Evolutionary conservation across 2,329 filamentous ascomycete species (phyloP), one percentile per base, ranked within the genome.

Genomic region (Hortaea sp.): DNA sequence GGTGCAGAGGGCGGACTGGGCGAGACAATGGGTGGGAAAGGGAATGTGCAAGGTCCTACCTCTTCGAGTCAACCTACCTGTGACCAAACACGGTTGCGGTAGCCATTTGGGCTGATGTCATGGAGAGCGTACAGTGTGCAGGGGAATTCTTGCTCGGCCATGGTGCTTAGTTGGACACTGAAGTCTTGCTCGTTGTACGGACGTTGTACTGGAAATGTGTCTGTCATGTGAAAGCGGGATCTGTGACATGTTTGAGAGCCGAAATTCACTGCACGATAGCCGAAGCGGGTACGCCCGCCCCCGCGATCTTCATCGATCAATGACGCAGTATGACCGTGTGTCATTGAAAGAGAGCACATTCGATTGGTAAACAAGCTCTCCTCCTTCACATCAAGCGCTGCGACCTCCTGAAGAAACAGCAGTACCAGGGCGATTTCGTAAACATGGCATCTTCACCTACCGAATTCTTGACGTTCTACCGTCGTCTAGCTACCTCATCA

Each of bases 11-110:
- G 90, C 88, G 41, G 84, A 80, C 41, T 74, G 75, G 44, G 90
- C 88, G 41, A 95, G 80, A 51, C 86, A 83, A 32, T 81, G 65
- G 37, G 82, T 85, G 13, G 89, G 89, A 62, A 97, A 84, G 39
- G 92, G 90, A 49, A 92, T 75, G 57, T 81, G 74, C 52, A 95
- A 77, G 49, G 76, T 79, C 59, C 86, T 89, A 41, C 40, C 37
- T 9, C n/a, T 42, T 35, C 29, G 1, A 20, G 13, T 46, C 31
- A 44, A 42, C 48, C 6, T 35, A 4, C 12, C 32, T 35, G 9
- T 35, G 32, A 9, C n/a, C 20, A 20, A 20, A 20, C 20, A 20
- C 32, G 7, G 32, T 35, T 35, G 32, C 32, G 6, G 6, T 6
- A 10, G 37, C 28, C 10, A 2, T 20, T 41, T 3, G 12, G 10